Evolutionary conservation across 2,329 filamentous ascomycete genomes (phyloP).

Genomic region (Cryphonectria carpinicola): DNA sequence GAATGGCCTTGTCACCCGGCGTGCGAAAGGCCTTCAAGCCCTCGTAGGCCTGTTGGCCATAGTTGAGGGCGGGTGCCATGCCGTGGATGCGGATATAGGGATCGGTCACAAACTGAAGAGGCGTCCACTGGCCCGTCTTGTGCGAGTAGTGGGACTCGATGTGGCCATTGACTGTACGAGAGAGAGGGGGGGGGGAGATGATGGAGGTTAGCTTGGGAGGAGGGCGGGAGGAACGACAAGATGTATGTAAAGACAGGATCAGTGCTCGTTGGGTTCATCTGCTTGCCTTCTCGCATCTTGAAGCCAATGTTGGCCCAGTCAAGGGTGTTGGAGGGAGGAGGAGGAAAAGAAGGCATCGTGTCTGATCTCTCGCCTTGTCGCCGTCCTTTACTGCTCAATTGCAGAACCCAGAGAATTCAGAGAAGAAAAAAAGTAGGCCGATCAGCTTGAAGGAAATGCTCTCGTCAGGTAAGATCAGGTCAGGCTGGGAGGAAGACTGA

Average conservation of each 20-base stretch:
- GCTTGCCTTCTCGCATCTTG: conserved; percentile 81
- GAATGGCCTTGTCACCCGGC: conserved; percentile 70
- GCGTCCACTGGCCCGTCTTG: conserved; percentile 75
- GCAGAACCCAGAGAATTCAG: not conserved
- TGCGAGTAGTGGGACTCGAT: conserved; percentile 84
- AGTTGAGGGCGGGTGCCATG: conserved; percentile 94
- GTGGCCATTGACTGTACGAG: conserved; percentile 81
- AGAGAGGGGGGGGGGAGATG: not conserved
- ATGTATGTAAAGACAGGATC: not conserved
- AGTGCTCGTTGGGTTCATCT: not conserved
- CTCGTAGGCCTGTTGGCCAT: conserved; percentile 96
- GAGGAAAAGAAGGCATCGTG: conserved; percentile 67
- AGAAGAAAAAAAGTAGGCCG: not conserved
- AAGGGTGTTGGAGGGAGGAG: conserved; percentile 77
- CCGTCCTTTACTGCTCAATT: not conserved
- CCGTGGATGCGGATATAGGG: conserved; percentile 89
- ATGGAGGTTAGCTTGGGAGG: not conserved
- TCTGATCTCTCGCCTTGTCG: not conserved
- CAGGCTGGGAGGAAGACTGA: not conserved
- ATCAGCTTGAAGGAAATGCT: not conserved
- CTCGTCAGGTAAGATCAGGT: not conserved
- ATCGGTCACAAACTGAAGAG: conserved; percentile 77
- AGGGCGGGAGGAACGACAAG: not conserved
- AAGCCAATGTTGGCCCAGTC: conserved; percentile 96
- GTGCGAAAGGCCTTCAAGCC: conserved; percentile 95